Percentiles rank a stretch among this genome's conserved stretches.
phyloP scores from a whole-genome alignment of 2,329 filamentous ascomycete species.

The Colletotrichum magnum region DNA sequence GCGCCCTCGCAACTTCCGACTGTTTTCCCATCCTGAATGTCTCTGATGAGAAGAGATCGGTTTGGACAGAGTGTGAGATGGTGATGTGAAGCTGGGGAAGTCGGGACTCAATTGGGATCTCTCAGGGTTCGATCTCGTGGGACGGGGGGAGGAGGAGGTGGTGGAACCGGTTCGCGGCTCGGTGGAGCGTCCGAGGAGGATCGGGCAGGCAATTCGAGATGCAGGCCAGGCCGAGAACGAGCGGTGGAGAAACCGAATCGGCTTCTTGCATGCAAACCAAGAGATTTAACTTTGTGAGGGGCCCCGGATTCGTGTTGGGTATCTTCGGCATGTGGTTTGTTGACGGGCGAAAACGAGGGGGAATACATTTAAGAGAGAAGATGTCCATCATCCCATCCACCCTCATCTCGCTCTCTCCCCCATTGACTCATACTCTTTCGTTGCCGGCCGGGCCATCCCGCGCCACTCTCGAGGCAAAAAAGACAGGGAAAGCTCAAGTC shows the following conservation, averaged over 20 bases:
- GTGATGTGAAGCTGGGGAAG: neutral
- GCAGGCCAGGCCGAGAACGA: slow-evolving; percentile 2
- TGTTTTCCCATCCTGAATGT: slow-evolving; percentile 29
- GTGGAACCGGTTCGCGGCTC: slow-evolving; percentile 29
- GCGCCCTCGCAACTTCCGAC: slow-evolving; percentile 11
- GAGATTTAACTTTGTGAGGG: slow-evolving; percentile 33
- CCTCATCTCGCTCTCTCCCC: neutral
- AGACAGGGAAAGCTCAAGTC: slow-evolving; percentile 2
- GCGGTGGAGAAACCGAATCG: slow-evolving; percentile 27
- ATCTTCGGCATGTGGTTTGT: slow-evolving; percentile 23
- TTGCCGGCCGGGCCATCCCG: slow-evolving; percentile 22
- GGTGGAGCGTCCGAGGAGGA: slow-evolving; percentile 26
- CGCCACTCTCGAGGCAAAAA: neutral
- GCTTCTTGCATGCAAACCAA: slow-evolving; percentile 17
- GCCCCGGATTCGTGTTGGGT: slow-evolving; percentile 25
- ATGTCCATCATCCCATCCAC: neutral
- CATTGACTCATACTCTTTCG: slow-evolving; percentile 32
- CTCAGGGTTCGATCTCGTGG: neutral
- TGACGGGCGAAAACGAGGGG: neutral
- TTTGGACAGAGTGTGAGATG: neutral
- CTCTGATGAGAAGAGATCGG: neutral
- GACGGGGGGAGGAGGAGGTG: neutral
- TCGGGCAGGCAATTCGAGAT: slow-evolving; percentile 2
- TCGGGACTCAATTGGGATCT: neutral
- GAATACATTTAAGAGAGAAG: slow-evolving; percentile 15